These are phyloP conservation scores for Bassia scoparia DNA, from an alignment of 148 eudicot genomes.

Conservation along the genomic window DNA sequence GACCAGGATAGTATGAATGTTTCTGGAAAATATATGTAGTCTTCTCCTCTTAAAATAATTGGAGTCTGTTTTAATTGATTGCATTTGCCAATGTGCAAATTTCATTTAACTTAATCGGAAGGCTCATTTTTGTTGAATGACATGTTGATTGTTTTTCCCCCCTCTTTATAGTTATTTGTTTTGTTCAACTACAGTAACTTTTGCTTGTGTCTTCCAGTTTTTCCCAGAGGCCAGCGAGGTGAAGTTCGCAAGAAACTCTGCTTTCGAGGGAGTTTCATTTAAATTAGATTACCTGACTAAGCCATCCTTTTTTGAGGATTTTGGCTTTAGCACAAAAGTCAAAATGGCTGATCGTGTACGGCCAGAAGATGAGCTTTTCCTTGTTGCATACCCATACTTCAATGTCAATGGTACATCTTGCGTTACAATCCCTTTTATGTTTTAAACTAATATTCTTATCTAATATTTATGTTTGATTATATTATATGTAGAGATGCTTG, in stretches of 20 bases:
- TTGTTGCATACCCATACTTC: constrained; percentile 89
- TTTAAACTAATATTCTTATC: not conserved
- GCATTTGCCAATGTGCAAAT: constrained; percentile 9
- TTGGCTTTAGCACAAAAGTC: constrained; percentile 71
- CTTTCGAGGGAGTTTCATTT: constrained; percentile 80
- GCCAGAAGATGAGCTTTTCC: constrained; percentile 83
- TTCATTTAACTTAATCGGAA: not conserved
- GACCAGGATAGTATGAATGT: constrained; percentile 85
- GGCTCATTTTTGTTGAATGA: not conserved
- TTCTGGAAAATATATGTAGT: constrained; percentile 26
- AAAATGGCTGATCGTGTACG: constrained; percentile 90
- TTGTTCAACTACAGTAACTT: not conserved
- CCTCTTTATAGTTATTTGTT: not conserved
- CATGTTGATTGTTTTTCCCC: not conserved
- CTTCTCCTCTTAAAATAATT: constrained; percentile 14
- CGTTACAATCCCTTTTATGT: constrained; percentile 13
- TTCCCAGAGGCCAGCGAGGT: constrained; percentile 98
- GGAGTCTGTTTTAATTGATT: not conserved
- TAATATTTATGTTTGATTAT: constrained; percentile 3
- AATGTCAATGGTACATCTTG: constrained; percentile 74
- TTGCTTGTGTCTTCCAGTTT: constrained; percentile 51
- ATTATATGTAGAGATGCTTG: constrained; percentile 76
- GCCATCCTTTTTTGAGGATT: constrained; percentile 89
- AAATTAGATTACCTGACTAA: constrained; percentile 93
- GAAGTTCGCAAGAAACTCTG: constrained; percentile 60